Conservation (phyloP, 768 basidiomycete genomes). For the Phanerochaete carnosa region DNA sequence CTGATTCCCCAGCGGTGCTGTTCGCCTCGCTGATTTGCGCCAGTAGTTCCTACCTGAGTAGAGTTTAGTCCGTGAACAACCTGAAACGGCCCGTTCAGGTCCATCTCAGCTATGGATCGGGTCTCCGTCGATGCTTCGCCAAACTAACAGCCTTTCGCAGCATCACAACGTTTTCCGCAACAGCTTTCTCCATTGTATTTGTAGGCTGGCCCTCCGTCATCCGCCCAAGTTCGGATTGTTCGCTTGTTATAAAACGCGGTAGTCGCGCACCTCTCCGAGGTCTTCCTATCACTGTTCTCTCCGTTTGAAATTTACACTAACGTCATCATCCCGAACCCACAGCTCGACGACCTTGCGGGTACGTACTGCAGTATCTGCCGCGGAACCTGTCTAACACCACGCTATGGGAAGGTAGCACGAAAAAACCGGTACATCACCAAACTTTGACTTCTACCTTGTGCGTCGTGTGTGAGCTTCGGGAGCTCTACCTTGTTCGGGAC, state of each 20-base stretch:
- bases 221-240: background rate
- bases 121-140: conserved; percentile 4
- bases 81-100: conserved; percentile 9
- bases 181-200: background rate
- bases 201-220: background rate
- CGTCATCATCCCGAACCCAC: background rate
- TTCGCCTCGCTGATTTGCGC: conserved; percentile 4
- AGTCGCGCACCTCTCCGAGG: background rate
- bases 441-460: background rate
- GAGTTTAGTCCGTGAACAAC: conserved; percentile 1
- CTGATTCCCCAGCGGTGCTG: conserved; percentile 6
- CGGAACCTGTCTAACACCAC: background rate
- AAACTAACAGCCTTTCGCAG: conserved; percentile 6
- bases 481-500: background rate
- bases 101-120: background rate
- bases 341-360: background rate
- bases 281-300: background rate
- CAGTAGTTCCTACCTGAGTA: conserved; percentile 9
- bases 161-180: background rate
- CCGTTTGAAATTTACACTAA: conserved; percentile 1
- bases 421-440: background rate
- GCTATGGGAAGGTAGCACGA: background rate
- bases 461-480: background rate
- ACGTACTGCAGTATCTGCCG: background rate
- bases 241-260: background rate